Percentiles rank a stretch among this genome's conserved stretches.
Conservation (phyloP, 805 yeast genomes). For the Kurtzmaniella cleridarum region DNA sequence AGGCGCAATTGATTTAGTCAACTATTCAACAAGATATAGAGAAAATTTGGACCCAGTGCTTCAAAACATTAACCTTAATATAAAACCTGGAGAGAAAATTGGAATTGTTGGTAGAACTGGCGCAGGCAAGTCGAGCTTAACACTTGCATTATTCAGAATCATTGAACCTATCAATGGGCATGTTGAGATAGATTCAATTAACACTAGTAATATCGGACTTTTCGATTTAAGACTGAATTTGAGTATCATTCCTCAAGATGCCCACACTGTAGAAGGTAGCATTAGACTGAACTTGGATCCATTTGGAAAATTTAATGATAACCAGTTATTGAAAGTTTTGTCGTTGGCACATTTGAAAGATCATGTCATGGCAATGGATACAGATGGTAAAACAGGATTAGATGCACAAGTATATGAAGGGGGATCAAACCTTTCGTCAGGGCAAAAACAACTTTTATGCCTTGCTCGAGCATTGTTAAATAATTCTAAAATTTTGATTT, state of each 20-base stretch:
- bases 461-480: slow-evolving; percentile 20
- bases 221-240: slow-evolving; percentile 22
- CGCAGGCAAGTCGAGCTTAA: slow-evolving; percentile 25
- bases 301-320: slow-evolving; percentile 16
- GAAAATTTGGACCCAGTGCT: slow-evolving; percentile 21
- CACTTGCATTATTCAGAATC: slow-evolving; percentile 23
- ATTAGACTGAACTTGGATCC: slow-evolving; percentile 25
- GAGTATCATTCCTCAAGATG: slow-evolving; percentile 25
- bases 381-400: slow-evolving; percentile 7
- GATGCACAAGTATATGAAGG: slow-evolving; percentile 15
- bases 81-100: slow-evolving; percentile 19
- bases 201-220: slow-evolving; percentile 19
- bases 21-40: slow-evolving; percentile 21
- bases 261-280: slow-evolving; percentile 21
- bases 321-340: slow-evolving; percentile 20
- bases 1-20: slow-evolving; percentile 18
- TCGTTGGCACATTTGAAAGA: slow-evolving; percentile 22
- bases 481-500: slow-evolving; percentile 12
- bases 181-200: slow-evolving; percentile 18
- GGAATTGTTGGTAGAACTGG: slow-evolving; percentile 29
- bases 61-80: slow-evolving; percentile 16
- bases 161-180: slow-evolving; percentile 21
- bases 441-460: slow-evolving; percentile 19
- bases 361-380: slow-evolving; percentile 19
- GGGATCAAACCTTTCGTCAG: slow-evolving; percentile 21